Base-by-base conservation (phyloP, 768 basidiomycete genomes). In the Psilocybe sp. region DNA sequence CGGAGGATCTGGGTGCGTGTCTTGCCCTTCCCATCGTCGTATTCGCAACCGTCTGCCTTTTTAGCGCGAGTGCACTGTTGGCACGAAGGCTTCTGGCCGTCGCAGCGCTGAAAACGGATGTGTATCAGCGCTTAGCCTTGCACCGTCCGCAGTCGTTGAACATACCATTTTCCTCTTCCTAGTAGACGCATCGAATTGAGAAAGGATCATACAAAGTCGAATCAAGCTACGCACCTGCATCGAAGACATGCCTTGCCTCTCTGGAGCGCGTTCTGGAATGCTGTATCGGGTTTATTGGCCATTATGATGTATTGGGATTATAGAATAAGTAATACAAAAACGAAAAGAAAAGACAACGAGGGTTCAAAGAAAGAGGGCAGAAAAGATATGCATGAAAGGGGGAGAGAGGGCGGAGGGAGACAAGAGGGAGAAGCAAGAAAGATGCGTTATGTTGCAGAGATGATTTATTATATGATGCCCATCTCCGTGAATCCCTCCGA, bases 11-110 rank as follows among this genome's bases (percentile, higher is more conserved):
- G 88, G 0, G 89, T 90, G 53, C 87, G 77, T 40, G 87, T 89
- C 72, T 89, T 90, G 43, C 86, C 85, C 70, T 85, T 88, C 19
- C 89, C 89, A 66, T 91, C 89, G 57, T 91, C 89, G 63, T 90
- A 91, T 60, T 87, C 85, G 66, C 89, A 91, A 10, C 64, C 71
- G 2, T 89, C 85, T 44, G 71, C 72, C 63, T 89, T 89, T 76
- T 90, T 90, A 38, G 87, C 87, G 46, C 85, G 82, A 23, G 73
- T 71, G 60, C 89, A 91, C 61, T 91, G 89, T 54, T 86, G 85
- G 54, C 89, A 91, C 11, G 86, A 77, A 23, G 89, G 89, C 64
- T 87, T 89, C 40, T 60, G 60, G 53, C 87, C 89, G 60, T 90
- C 89, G 62, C 89, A 91, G 67, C 86, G 77, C 89, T 91, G 46